These are phyloP conservation scores for Candida oleophila DNA, from an alignment of 805 yeast species.

Conservation along the genomic window DNA sequence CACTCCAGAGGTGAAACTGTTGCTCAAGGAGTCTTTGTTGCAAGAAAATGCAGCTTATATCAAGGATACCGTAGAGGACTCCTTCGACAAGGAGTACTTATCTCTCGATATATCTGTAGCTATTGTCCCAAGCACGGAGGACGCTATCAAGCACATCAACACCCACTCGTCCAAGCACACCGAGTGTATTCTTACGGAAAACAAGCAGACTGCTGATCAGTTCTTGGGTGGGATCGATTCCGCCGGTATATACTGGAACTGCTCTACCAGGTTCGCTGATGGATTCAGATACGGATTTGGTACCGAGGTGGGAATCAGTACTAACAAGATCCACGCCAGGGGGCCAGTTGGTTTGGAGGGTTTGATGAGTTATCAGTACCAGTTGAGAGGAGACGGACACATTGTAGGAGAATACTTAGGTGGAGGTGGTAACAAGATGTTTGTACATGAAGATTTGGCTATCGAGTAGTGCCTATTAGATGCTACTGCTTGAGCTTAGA, in stretches of 20 bases:
- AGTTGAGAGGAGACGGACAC: conserved; percentile 89
- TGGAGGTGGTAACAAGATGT: conserved; percentile 82
- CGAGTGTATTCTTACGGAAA: conserved; percentile 83
- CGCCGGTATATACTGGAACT: conserved; percentile 97
- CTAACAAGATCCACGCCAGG: conserved; percentile 95
- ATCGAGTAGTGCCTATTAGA: too few species aligned
- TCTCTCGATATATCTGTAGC: conserved; percentile 80
- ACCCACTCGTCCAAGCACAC: conserved; percentile 94
- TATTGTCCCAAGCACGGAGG: conserved; percentile 54
- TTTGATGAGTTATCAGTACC: conserved; percentile 91
- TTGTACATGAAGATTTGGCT: conserved; percentile 68
- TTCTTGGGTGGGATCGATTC: conserved; percentile 89
- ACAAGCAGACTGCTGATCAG: conserved; percentile 64
- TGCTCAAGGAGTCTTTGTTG: conserved; percentile 12
- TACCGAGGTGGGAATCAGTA: conserved; percentile 96
- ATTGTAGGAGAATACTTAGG: conserved; percentile 89
- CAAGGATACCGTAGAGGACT: conserved; percentile 56
- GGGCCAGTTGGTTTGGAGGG: conserved; percentile 99
- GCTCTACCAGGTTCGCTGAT: conserved; percentile 95
- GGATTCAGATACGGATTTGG: conserved; percentile 99
- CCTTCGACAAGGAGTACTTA: conserved; percentile 81
- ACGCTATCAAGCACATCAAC: conserved; percentile 86
- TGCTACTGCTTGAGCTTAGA: too few species aligned
- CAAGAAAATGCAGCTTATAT: conserved; percentile 22
- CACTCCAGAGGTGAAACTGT: conserved; percentile 48